A percentile compares a stretch with the other conserved stretches of the same genome.
These are phyloP conservation scores for Tritrichomonas musculus DNA, from an alignment of 208 protist species.

Conservation along the genomic window DNA sequence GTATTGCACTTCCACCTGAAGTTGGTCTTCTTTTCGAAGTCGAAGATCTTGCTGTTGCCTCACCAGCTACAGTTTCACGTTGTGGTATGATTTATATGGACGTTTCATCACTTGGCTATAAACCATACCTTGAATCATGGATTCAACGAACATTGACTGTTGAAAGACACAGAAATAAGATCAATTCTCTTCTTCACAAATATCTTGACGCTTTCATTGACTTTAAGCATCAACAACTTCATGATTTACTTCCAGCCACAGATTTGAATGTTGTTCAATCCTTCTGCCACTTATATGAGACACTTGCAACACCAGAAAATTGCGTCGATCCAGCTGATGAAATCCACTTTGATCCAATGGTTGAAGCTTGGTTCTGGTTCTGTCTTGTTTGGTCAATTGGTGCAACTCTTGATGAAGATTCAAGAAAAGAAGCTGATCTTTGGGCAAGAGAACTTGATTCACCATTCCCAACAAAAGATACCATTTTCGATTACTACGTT, in stretches of 20 bases:
- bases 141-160: slow-evolving; percentile 46
- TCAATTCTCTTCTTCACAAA: neutral
- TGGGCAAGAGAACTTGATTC: slow-evolving; percentile 82
- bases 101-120: slow-evolving; percentile 56
- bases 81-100: slow-evolving; percentile 93
- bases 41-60: slow-evolving; percentile 86
- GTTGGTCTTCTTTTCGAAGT: slow-evolving; percentile 96
- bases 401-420: slow-evolving; percentile 71
- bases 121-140: slow-evolving; percentile 81
- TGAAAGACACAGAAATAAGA: neutral
- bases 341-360: slow-evolving; percentile 72
- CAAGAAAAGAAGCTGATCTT: slow-evolving; percentile 75
- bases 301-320: slow-evolving; percentile 14
- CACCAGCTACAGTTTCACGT: slow-evolving; percentile 92
- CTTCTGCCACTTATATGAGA: slow-evolving; percentile 27
- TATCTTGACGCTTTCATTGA: neutral
- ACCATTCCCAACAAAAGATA: slow-evolving; percentile 81
- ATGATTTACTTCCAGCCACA: neutral
- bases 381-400: slow-evolving; percentile 84
- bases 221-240: slow-evolving; percentile 7
- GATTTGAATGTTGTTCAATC: neutral
- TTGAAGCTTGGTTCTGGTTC: slow-evolving; percentile 85
- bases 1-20: slow-evolving; percentile 84
- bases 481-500: slow-evolving; percentile 91
- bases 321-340: slow-evolving; percentile 66